Base-by-base conservation (phyloP, 2,329 filamentous ascomycete genomes). In the Fusarium euwallaceae region DNA sequence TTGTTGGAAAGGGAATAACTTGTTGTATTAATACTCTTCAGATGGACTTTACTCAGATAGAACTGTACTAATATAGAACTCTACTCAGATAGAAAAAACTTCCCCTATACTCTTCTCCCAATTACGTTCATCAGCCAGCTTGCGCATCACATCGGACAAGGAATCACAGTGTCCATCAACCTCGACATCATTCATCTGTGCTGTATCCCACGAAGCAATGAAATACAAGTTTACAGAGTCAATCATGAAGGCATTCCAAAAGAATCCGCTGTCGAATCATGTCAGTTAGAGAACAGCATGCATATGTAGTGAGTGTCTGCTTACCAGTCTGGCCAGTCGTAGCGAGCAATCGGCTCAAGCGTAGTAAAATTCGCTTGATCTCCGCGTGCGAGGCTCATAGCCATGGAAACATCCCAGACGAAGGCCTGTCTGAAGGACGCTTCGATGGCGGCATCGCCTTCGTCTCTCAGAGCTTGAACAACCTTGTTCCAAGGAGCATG, bases 271-370 rank as follows among this genome's bases (percentile, higher is more conserved):
- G 22, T 22, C 22, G 22, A 22, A 22, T 22, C 22, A 22, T 22
- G 22, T 22, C 22, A 22, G 22, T 22, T 22, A 22, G 22, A 22
- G 22, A 22, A 22, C 22, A 22, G 22, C 22, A 22, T 22, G 22
- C 22, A 22, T 22, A 22, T 22, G 22, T 22, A 22, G 22, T 22
- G 22, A 22, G 22, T 22, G 22, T 22, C 22, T 22, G 73, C 82
- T 80, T 72, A 84, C 83, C 81, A 81, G 53, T 84, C 83, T 32
- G 82, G 74, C 83, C 83, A 84, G 77, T 84, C 82, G 53, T 82
- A 80, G 6, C 83, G 76, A 24, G 76, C 75, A 11, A 83, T 67
- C 2, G 81, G 79, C 37, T 81, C 76, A 43, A 84, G 66, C 6
- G 60, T 63, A 39, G 74, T 66, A 41, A 79, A 80, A 17, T 68